Conservation (phyloP, 352 stramenopile genomes). For the Pythium dissotocum region DNA sequence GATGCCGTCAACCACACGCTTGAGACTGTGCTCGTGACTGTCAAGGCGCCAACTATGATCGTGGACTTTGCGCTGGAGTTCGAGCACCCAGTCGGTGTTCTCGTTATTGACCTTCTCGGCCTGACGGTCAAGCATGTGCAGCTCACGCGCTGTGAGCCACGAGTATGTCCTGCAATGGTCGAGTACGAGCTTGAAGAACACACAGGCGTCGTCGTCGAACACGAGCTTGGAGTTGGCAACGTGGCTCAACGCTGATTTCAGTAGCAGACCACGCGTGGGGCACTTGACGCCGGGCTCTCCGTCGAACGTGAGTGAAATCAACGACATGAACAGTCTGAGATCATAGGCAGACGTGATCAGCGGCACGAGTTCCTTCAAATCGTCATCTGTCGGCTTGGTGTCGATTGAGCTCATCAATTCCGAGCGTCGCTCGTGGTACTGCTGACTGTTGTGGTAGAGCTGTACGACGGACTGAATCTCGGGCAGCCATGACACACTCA, state of each 20-base stretch:
- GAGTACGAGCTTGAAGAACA: not conserved
- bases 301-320: not conserved
- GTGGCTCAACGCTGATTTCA: not conserved
- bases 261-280: not conserved
- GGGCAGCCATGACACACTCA: constrained; percentile 1
- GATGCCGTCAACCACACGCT: not conserved
- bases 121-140: not conserved
- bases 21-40: constrained; percentile 3
- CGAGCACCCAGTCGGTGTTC: constrained; percentile 13
- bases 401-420: not conserved
- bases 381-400: not conserved
- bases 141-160: not conserved
- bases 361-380: constrained; percentile 5
- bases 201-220: not conserved
- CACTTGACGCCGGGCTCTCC: not conserved
- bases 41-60: constrained; percentile 17
- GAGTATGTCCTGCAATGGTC: not conserved
- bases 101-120: constrained; percentile 26
- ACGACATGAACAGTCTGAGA: not conserved
- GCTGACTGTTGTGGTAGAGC: constrained; percentile 16
- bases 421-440: constrained; percentile 15
- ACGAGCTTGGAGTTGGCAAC: not conserved
- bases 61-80: constrained; percentile 8
- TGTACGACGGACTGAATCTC: constrained; percentile 1
- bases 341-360: constrained; percentile 20